Evolutionary conservation across 805 yeast species (phyloP), one percentile per base, ranked within the genome.

Genomic region (Starmerella apis): DNA sequence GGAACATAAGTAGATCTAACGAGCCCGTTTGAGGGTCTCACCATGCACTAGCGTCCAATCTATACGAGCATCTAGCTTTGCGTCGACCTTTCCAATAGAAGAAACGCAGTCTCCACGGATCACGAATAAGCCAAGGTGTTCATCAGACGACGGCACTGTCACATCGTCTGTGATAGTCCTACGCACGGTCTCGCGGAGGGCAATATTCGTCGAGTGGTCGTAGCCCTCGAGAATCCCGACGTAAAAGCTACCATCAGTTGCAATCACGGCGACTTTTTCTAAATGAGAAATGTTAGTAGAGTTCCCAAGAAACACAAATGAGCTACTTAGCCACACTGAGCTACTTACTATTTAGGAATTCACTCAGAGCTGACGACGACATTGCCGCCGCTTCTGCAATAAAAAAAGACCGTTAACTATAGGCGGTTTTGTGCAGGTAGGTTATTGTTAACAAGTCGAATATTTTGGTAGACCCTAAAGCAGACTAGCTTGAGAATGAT

Each of bases 21-120:
- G 39, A 11, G 37, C 37, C n/a, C 56, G 30, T 35, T 18, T 55
- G 30, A 57, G 43, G 5, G 33, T 31, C n/a, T 52, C 43, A 14
- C 60, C 63, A 13, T 62, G 45, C 1, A 67, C 62, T 32, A 56
- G 54, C 14, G 56, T 39, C 71, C 71, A 67, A 27, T 67, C 64
- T n/a, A 62, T 60, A 14, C 55, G 49, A 1, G 54, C 50, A n/a
- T 67, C 70, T 13, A 57, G 46, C 23, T 59, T 61, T 4, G 54
- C 55, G 20, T 67, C 69, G 4, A 65, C 56, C 30, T 60, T 53
- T 4, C 71, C 71, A 46, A 66, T 56, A 4, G 60, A 37, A 1
- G 63, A 65, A 10, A 67, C 67, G 32, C 59, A 50, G 31, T 67
- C 70, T 3, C 71, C 71, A 16, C 71, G 60, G 10, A 67, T 39